Evolutionary conservation across 2,329 filamentous ascomycete species (phyloP).

Genomic region (Cordyceps pruinosa): DNA sequence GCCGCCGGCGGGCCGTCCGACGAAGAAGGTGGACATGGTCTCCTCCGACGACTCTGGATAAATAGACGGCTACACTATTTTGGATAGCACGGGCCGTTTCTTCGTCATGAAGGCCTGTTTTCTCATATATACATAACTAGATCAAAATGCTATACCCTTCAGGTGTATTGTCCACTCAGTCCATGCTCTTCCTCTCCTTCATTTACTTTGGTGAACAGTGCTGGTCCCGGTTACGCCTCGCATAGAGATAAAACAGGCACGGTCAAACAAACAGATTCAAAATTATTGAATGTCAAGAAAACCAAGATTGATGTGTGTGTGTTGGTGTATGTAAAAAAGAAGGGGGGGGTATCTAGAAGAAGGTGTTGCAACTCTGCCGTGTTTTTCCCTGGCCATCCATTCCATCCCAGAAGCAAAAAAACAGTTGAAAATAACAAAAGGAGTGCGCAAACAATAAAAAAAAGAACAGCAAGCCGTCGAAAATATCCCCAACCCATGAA

Average conservation of each 20-base stretch:
- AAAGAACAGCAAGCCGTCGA: background rate
- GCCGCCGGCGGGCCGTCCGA: background rate
- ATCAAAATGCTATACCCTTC: too few relatives aligned
- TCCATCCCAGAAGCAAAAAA: background rate
- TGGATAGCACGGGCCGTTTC: too few relatives aligned
- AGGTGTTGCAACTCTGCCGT: background rate
- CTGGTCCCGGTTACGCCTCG: too few relatives aligned
- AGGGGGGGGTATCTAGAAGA: background rate
- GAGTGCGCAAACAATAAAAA: too few relatives aligned
- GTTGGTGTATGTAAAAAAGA: background rate
- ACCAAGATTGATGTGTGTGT: background rate
- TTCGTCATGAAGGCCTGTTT: too few relatives aligned
- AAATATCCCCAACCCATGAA: background rate
- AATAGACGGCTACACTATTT: too few relatives aligned
- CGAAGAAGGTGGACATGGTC: background rate
- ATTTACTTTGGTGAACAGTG: too few relatives aligned
- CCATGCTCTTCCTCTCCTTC: too few relatives aligned
- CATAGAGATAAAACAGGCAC: background rate
- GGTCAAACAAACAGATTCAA: background rate
- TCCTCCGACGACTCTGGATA: background rate
- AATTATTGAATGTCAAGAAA: background rate
- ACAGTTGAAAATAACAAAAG: background rate
- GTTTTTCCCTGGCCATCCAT: background rate
- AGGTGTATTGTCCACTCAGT: too few relatives aligned
- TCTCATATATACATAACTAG: too few relatives aligned